phyloP scores from a whole-genome alignment of 164 flowering plant genomes.

The Piper betle region DNA sequence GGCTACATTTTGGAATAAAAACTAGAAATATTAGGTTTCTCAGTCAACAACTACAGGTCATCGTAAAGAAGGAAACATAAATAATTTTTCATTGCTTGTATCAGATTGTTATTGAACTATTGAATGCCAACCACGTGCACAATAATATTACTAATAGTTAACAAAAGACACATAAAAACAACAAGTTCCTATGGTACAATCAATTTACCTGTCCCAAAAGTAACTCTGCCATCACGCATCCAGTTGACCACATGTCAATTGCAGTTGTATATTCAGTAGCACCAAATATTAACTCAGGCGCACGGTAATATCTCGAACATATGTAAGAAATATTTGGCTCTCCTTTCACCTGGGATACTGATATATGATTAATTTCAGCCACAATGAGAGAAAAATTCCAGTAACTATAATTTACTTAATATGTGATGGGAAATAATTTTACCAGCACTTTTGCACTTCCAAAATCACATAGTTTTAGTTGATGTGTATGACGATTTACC shows the following conservation, averaged over 20 bases:
- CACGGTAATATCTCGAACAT: constrained; percentile 95
- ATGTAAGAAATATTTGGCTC: constrained; percentile 96
- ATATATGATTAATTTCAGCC: constrained; percentile 5
- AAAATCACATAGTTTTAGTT: constrained; percentile 90
- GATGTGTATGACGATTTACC: constrained; percentile 98
- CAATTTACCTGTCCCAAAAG: constrained; percentile 79
- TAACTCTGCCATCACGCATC: constrained; percentile 96
- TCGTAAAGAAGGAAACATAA: too few relatives aligned
- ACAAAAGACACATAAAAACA: not conserved
- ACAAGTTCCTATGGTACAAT: not conserved
- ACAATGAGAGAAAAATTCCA: not conserved
- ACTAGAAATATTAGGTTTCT: too few relatives aligned
- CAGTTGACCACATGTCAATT: constrained; percentile 94
- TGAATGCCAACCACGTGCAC: not conserved
- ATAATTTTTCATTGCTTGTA: too few relatives aligned
- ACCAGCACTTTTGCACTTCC: constrained; percentile 99
- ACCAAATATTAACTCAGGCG: constrained; percentile 96
- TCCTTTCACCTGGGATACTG: constrained; percentile 65
- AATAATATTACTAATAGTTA: constrained; percentile 1
- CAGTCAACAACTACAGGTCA: not conserved
- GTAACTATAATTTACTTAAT: not conserved
- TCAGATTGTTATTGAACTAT: not conserved
- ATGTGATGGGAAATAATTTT: constrained; percentile 8
- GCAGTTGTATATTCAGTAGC: constrained; percentile 96
- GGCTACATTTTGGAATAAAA: constrained; percentile 33